Evolutionary conservation across 1,284 basidiomycete species (phyloP), one percentile per base, ranked within the genome.

Genomic region (Irpex sp.): DNA sequence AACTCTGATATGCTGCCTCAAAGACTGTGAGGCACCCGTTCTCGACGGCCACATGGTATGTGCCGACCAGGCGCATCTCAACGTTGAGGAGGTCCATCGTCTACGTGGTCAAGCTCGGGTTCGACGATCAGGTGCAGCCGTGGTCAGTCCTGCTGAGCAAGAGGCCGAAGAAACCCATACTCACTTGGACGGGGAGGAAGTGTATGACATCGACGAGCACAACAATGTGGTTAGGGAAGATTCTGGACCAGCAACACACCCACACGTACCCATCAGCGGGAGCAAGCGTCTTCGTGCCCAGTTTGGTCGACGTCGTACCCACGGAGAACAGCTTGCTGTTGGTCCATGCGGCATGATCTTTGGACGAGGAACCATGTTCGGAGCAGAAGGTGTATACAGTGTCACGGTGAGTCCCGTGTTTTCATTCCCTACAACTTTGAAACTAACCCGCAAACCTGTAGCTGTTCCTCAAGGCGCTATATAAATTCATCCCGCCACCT

Each of bases 321-420:
- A 73, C 5, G 19, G 19, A n/a, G 48, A 73, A 62, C 67, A 72
- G 44, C 51, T 72, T 7, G 17, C 68, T n/a, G 65, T 72, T 19
- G 51, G 62, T n/a, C 60, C 66, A 7, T 73, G 71, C 65, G 71
- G 71, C 5, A 55, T 68, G 2, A 71, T 70, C 34, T 52, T 66
- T 38, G 66, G 65, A 26, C 64, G 65, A 6, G 60, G 48, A 9
- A 71, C 69, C 6, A 59, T 72, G 37, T 68, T 57, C 61, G 67
- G 65, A 47, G 62, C 69, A 0, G 68, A 72, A 59, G 63, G 64
- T 5, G 36, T 70, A 1, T 55, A 57, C 5, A 57, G 34, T 15
- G 61, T 64, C 11, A 37, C 21, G 57, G 68, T 70, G 36, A 44
- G 40, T 40, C 48, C 21, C 4, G n/a, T 47, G 3, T 2, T 11